Evolutionary conservation across 495 filamentous ascomycete species (phyloP), one percentile per base, ranked within the genome.

Genomic region (Penicillium subrubescens): DNA sequence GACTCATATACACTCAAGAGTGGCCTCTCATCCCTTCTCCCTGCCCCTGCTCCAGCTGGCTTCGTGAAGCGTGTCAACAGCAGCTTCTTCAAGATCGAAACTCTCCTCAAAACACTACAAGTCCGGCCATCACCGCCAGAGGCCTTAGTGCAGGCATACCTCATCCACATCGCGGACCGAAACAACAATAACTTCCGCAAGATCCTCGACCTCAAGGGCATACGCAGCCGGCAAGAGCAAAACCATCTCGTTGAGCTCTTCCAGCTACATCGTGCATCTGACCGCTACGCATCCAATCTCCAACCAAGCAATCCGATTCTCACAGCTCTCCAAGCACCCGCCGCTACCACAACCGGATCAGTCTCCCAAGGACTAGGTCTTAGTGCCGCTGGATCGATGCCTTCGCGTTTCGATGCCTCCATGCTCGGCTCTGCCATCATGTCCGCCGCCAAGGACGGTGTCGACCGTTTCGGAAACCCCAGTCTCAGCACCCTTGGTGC

Each of bases 131-230:
- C 88, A 12, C 96, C 95, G 1, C 87, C 93, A 2, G 95, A 99
- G 79, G 95, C 92, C 6, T 88, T 99, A 33, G 93, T 98, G 3
- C 95, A 97, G 79, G 96, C 94, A 52, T 99, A 99, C 76, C 87
- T 98, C 35, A 92, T 96, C 73, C 92, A 97, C 78, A 93, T 98
- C 66, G 92, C 88, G 69, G 93, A 97, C 80, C 86, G 87, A 54
- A 93, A 89, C 75, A 92, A 97, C 73, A 86, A 89, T 64, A 99
- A 99, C 81, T 99, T 99, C 87, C 88, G 90, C 66, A 97, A 97
- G 77, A 91, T 99, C 62, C 89, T 99, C 41, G 95, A 99, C 53
- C 84, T 97, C 65, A 96, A 97, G 71, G 92, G 92, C 61, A 89
- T 97, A 64, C 85, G 90, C 67, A 80, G 79, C 61, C 90, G 90